Evolutionary conservation across 2,329 filamentous ascomycete species (phyloP), one percentile per base, ranked within the genome.

Genomic region (Leptographium flavum): DNA sequence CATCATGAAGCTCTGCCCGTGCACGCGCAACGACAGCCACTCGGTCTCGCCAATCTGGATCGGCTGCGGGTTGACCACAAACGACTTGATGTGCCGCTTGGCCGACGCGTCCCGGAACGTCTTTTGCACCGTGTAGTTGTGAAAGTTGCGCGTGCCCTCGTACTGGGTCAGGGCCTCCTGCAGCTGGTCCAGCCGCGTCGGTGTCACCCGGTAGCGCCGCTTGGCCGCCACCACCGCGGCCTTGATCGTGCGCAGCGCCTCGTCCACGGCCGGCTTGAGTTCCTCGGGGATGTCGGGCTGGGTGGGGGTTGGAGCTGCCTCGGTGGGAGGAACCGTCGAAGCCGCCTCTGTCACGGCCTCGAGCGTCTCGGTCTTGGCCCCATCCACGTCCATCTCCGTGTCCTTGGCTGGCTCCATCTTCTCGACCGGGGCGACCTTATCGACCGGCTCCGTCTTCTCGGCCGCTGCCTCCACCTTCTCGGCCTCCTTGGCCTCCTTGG

Each of bases 1-100:
- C 92, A 98, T 98, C 92, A 98, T 98, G 72, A 98, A 98, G 58
- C 83, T 90, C 64, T 98, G 92, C 0, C 92, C 92, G 63, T 98
- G 92, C 22, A 98, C 88, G 60, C 94, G 94, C 53, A 96, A 71
- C 37, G 83, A 92, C 5, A 98, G 71, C 92, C 92, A 98, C 67
- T 98, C 84, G 2, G 87, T 95, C 58, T 90, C 80, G 60, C 86
- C 78, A 62, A 94, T 93, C 57, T 87, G 77, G 56, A 94, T 81
- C 1, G 87, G 87, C 43, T 74, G 68, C 3, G 69, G 66, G 60
- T 87, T 83, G 47, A 87, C 81, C 32, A 81, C 70, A 67, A 98
- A 98, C 3, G 85, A 92, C 60, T 88, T 92, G 69, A 98, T 98
- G 58, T 84, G 79, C 6, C 92, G 79, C 63, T 90, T 92, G 13